phyloP scores from a whole-genome alignment of 2,329 filamentous ascomycete genomes.

The Aspergillus unguis region DNA sequence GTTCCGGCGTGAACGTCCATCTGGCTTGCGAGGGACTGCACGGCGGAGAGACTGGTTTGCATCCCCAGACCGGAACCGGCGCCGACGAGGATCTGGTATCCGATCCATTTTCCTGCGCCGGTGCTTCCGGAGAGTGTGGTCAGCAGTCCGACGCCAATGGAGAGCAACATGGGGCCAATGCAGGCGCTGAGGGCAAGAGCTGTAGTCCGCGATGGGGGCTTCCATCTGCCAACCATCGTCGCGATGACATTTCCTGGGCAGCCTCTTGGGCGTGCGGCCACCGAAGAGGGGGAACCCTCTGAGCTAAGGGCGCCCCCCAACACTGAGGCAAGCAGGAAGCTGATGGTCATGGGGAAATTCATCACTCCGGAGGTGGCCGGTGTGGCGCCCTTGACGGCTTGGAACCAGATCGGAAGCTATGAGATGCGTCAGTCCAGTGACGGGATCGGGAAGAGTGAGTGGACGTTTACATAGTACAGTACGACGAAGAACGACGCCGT shows the following conservation, averaged over 20 bases:
- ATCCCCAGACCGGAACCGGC: slow-evolving; percentile 18
- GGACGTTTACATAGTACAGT: slow-evolving; percentile 14
- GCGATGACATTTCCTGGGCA: too few relatives aligned
- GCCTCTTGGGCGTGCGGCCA: not conserved
- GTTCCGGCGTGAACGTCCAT: too few relatives aligned
- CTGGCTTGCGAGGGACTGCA: too few relatives aligned
- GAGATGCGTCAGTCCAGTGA: not conserved
- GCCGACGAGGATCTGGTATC: slow-evolving; percentile 38
- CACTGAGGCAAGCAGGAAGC: not conserved
- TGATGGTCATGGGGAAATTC: slow-evolving; percentile 2
- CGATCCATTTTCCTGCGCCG: slow-evolving; percentile 35
- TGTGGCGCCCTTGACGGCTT: slow-evolving; percentile 10
- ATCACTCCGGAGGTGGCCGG: slow-evolving; percentile 1
- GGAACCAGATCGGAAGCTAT: slow-evolving; percentile 12
- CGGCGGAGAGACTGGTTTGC: not conserved
- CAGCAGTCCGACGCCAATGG: slow-evolving; percentile 35
- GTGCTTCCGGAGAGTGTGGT: slow-evolving; percentile 33
- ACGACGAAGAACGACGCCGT: slow-evolving; percentile 8
- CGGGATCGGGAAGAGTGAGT: not conserved
- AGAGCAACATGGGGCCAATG: too few relatives aligned
- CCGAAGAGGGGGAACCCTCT: not conserved
- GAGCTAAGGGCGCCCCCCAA: not conserved
- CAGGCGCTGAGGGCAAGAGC: slow-evolving; percentile 13
- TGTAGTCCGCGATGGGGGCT: too few relatives aligned
- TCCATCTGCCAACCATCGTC: too few relatives aligned